Conservation (phyloP, 768 basidiomycete species). For the Lentinula guzmanii region DNA sequence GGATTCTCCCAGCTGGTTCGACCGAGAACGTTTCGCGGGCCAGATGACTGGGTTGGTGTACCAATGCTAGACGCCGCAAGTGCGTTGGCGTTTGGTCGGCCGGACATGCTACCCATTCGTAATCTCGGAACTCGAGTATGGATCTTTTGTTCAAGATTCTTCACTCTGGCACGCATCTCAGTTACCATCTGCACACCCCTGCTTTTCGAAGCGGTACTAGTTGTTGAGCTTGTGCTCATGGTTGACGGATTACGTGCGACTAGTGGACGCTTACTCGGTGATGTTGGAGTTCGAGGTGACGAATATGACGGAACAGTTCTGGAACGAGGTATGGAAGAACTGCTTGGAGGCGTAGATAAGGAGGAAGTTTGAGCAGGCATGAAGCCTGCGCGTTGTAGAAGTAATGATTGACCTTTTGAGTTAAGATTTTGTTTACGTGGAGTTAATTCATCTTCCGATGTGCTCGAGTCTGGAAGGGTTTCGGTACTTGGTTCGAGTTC, state of each 20-base stretch:
- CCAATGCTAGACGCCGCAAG: conserved; percentile 25
- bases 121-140: conserved; percentile 82
- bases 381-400: conserved; percentile 49
- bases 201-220: conserved; percentile 55
- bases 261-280: conserved; percentile 30
- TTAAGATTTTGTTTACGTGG: conserved; percentile 23
- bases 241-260: conserved; percentile 31
- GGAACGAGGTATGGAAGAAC: conserved; percentile 44
- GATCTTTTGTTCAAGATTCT: conserved; percentile 78
- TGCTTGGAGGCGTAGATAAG: conserved; percentile 37
- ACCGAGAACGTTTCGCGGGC: conserved; percentile 33
- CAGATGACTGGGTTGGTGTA: conserved; percentile 30
- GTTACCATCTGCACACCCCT: conserved; percentile 90
- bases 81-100: conserved; percentile 37
- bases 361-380: conserved; percentile 33
- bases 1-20: conserved; percentile 37
- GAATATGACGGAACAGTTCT: conserved; percentile 49
- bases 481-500: conserved; percentile 47
- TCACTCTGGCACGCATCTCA: conserved; percentile 84
- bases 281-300: conserved; percentile 40
- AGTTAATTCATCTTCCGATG: conserved; percentile 31
- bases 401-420: conserved; percentile 35
- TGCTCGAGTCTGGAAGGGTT: conserved; percentile 26
- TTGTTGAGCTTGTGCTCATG: conserved; percentile 32
- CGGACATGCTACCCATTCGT: conserved; percentile 73